These are phyloP conservation scores for Cyberlindnera sargentensis DNA, from an alignment of 805 yeast species.

Conservation along the genomic window DNA sequence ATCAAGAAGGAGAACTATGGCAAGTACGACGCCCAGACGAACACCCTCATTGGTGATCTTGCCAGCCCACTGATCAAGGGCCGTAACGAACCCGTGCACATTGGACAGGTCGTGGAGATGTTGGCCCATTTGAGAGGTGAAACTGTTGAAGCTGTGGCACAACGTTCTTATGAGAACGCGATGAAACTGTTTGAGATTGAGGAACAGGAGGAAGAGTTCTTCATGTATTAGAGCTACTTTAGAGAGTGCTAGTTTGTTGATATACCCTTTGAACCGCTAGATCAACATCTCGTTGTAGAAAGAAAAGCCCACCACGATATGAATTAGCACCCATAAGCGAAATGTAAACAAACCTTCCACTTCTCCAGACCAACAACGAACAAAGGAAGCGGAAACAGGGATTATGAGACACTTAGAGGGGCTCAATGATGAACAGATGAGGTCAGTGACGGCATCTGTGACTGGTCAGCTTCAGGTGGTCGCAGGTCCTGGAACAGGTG, in stretches of 20 bases:
- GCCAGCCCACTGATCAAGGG: slow-evolving; percentile 53
- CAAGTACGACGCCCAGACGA: slow-evolving; percentile 24
- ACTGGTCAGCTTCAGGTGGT: slow-evolving; percentile 41
- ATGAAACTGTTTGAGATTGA: slow-evolving; percentile 35
- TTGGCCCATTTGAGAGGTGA: slow-evolving; percentile 44
- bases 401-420: slow-evolving; percentile 6
- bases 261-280: not conserved
- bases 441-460: slow-evolving; percentile 37
- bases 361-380: not conserved
- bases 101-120: slow-evolving; percentile 73
- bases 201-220: slow-evolving; percentile 15
- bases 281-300: not conserved
- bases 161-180: slow-evolving; percentile 46
- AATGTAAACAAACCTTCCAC: not conserved
- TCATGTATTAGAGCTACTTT: slow-evolving; percentile 2
- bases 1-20: slow-evolving; percentile 58
- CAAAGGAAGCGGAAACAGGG: not conserved
- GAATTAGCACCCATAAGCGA: not conserved
- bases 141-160: slow-evolving; percentile 37
- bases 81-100: slow-evolving; percentile 87
- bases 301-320: slow-evolving; percentile 1
- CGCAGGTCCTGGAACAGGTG: slow-evolving; percentile 64
- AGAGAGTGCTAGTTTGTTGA: not conserved
- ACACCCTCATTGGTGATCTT: slow-evolving; percentile 26
- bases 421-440: slow-evolving; percentile 35